Base-by-base conservation (phyloP, 768 basidiomycete species). In the Stropharia rugosoannulata region DNA sequence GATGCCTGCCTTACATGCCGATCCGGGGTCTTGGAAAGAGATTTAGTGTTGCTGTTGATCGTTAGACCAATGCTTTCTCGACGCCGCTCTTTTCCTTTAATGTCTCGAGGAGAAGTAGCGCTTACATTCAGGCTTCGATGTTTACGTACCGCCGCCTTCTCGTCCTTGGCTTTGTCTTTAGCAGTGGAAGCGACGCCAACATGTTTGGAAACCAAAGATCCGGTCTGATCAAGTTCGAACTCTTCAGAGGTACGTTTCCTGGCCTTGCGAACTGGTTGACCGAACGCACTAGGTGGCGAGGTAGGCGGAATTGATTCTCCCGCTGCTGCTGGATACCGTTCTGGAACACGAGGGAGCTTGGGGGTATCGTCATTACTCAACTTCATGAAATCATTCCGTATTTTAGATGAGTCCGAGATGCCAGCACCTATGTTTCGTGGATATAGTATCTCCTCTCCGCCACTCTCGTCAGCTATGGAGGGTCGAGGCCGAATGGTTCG, bases 371-470 rank as follows among this genome's bases (percentile, higher is more conserved):
- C 66, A 37, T 43, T 27, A 40, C 27, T 27, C 58, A 48, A n/a
- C 43, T 43, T 11, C 38, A 45, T 46, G 39, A 39, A 42, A 27
- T 68, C 69, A 40, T 68, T 66, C 42, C 67, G 67, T 9, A 73
- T 66, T 54, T 72, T 69, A 36, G 71, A 63, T n/a, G 68, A 61
- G 39, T 74, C 73, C 8, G 71, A 59, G 22, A 67, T 51, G 49
- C 65, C 64, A 18, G 62, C 61, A 50, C 64, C 61, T 7, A 69
- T 55, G 58, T 89, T 84, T 54, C 90, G 86, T 39, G 91, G 90
- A 70, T 94, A 94, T 25, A 94, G 73, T 57, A 94, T 93, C 70
- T 94, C 92, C 70, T 94, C 92, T 40, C 92, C 91, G 4, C 92
- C 92, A 64, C 91, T 93, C 70, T 93, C 92, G 60, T 90, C 87